Evolutionary conservation across 2,329 filamentous ascomycete genomes (phyloP), one percentile per base, ranked within the genome.

Genomic region (Podosphaera fusca): DNA sequence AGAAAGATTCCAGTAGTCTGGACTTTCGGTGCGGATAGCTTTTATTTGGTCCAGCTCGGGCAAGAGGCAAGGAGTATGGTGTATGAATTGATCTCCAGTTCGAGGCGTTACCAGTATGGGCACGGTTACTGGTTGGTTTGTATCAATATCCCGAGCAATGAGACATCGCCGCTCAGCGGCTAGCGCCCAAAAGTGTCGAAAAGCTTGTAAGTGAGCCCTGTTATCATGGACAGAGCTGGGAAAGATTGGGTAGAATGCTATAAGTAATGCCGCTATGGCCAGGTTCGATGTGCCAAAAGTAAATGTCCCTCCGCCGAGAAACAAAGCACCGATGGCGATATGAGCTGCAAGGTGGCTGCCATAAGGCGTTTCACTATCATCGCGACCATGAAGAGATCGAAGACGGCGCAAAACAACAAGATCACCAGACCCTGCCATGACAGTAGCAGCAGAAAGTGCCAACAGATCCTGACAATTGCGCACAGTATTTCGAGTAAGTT

Each of bases 381-480:
- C 81, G 14, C 89, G 82, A 30, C 89, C 90, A 67, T 98, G 94
- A 45, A 98, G 77, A 14, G 85, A 81, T 14, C 92, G 84, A 36
- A 98, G 75, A 12, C 90, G 82, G 30, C 92, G 82, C 64, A 96
- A 84, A 1, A 95, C 82, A 1, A 79, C 72, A 29, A 98, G 73
- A 66, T 98, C 94, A 45, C 94, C 92, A 0, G 88, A 95, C 34
- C 92, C 92, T 4, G 94, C 88, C 90, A 96, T 96, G 55, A 96
- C 87, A 1, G 85, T 87, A 0, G 92, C 82, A 30, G 81, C 80
- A 4, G 88, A 84, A 4, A 98, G 73, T 0, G 87, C 87, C 9
- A 95, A 71, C 2, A 94, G 75, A 65, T 96, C 89, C 64, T 95
- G 87, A 65, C 92, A 96, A 73, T 94, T 94, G 42, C 87, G 79